Evolutionary conservation across 495 filamentous ascomycete species (phyloP).

Genomic region (Xanthoparmelia taractica): DNA sequence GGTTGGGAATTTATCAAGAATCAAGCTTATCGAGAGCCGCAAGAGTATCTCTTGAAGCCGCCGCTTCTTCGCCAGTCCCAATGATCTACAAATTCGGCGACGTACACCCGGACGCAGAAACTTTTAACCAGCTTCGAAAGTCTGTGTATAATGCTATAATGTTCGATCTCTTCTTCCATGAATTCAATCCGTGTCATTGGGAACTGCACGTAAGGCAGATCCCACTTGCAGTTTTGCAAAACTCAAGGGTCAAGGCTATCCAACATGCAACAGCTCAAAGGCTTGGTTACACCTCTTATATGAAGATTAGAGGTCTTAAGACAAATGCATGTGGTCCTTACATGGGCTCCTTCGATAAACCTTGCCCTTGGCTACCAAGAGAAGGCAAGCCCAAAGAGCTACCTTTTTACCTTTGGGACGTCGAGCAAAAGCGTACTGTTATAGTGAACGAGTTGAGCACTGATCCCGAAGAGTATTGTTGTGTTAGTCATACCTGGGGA

Average conservation of each 20-base stretch:
- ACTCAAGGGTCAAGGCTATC: not conserved
- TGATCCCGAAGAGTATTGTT: slow-evolving; percentile 1
- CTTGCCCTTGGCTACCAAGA: not conserved
- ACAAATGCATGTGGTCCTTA: not conserved
- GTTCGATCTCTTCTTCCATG: not conserved
- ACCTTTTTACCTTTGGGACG: not conserved
- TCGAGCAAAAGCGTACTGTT: not conserved
- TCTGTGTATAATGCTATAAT: not conserved
- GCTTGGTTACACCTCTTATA: not conserved
- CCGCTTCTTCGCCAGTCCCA: not conserved
- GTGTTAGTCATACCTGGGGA: slow-evolving; percentile 12
- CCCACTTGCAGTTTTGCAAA: not conserved
- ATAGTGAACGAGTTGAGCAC: not conserved
- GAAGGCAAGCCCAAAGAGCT: not conserved
- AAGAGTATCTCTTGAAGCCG: not conserved
- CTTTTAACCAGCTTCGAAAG: not conserved
- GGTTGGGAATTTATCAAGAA: not conserved
- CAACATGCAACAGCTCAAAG: not conserved
- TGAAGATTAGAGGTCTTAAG: not conserved
- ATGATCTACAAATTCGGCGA: not conserved
- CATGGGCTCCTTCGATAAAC: not conserved
- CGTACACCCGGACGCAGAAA: not conserved
- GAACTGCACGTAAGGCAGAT: not conserved
- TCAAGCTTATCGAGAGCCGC: not conserved
- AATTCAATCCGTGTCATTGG: slow-evolving; percentile 4